Base-by-base conservation (phyloP, 2,329 filamentous ascomycete genomes). In the Grosmannia penicillata region DNA sequence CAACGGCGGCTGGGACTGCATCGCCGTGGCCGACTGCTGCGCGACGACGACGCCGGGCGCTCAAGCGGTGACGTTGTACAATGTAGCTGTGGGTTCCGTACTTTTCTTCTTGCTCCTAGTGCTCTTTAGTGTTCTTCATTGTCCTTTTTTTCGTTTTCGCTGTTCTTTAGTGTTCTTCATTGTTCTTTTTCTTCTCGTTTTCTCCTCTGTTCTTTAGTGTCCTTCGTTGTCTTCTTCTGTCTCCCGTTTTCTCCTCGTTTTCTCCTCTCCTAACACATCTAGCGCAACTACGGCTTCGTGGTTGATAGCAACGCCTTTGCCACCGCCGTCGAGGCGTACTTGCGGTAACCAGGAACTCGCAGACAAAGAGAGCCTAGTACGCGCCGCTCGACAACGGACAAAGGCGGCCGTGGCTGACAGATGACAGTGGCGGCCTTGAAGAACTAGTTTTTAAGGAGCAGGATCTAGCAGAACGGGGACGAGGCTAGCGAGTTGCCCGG, bases 1-100 rank as follows among this genome's bases (percentile, higher is more conserved):
- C 46, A 66, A 61, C 45, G 62, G 60, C 43, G 71, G 72, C 0
- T 74, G 63, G 53, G 68, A 74, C 48, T 70, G 66, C 45, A 53
- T 76, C 18, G 49, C 75, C 47, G 47, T 75, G 13, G 60, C 60
- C n/a, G 70, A 75, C 48, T 68, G 64, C 24, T 66, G 63, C 34
- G 70, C 59, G 7, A 75, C 70, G 6, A 64, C 57, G 4, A 70
- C 64, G 36, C 48, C 46, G 9, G 48, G 52, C 9, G 60, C 52
- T 14, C 53, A 54, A 38, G 57, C 55, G 24, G 55, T 58, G 29
- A 55, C 52, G 18, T 36, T 57, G 38, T 43, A 46, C 25, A 63
- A 62, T 46, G 45, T 57, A 23, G 45, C 52, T 31, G 59, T 60
- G 38, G 51, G 59, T 59, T 6, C 4, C 13, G 8, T 18, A 11